Conservation (phyloP, 2,329 filamentous ascomycete species). For the Cytospora piceae region DNA sequence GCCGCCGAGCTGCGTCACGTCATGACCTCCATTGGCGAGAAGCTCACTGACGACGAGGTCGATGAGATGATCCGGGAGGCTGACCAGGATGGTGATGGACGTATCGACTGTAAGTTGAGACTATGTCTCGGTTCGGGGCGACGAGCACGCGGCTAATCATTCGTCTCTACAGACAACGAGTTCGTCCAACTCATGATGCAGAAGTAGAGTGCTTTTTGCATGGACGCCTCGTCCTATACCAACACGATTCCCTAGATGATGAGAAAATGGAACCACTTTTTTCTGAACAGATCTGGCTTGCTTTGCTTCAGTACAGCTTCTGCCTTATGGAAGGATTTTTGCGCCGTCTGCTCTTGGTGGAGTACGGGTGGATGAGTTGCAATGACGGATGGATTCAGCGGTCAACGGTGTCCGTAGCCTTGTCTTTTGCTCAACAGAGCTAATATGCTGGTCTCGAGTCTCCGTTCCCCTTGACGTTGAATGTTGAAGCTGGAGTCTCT, state of each 20-base stretch:
- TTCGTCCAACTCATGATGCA: slow-evolving; percentile 97
- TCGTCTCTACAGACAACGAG: slow-evolving; percentile 70
- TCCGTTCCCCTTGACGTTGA: slow-evolving; percentile 13
- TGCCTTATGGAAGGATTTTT: neutral
- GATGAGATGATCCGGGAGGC: slow-evolving; percentile 94
- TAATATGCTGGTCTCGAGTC: slow-evolving; percentile 22
- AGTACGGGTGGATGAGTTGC: slow-evolving; percentile 19
- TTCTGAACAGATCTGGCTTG: slow-evolving; percentile 14
- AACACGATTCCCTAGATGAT: slow-evolving; percentile 29
- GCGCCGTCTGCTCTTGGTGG: slow-evolving; percentile 19
- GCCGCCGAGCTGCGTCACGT: slow-evolving; percentile 86
- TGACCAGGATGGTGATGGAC: slow-evolving; percentile 86
- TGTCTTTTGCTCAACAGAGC: slow-evolving; percentile 24
- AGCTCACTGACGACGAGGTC: slow-evolving; percentile 87
- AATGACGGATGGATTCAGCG: slow-evolving; percentile 21
- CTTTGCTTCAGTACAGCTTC: slow-evolving; percentile 18
- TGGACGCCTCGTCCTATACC: slow-evolving; percentile 21
- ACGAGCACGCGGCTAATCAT: neutral
- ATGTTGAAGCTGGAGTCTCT: slow-evolving; percentile 17
- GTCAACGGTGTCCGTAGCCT: slow-evolving; percentile 27
- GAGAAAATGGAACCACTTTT: slow-evolving; percentile 26
- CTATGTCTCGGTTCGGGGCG: slow-evolving; percentile 24
- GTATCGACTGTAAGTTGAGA: slow-evolving; percentile 76
- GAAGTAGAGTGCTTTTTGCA: slow-evolving; percentile 61
- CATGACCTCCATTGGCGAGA: slow-evolving; percentile 91